phyloP scores from a whole-genome alignment of 768 basidiomycete genomes.

The Russula sp. region DNA sequence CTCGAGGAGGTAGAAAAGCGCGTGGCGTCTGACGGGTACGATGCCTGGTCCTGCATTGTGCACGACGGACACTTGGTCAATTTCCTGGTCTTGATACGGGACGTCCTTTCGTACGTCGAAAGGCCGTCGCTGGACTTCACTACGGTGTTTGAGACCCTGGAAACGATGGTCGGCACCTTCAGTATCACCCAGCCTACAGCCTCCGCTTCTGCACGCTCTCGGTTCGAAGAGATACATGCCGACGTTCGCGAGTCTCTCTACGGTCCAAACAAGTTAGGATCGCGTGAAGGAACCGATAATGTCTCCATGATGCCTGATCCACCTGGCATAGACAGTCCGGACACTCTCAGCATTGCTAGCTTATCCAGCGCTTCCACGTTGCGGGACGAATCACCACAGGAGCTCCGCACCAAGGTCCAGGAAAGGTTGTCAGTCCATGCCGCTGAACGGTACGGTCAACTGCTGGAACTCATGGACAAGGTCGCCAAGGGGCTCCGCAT shows the following conservation, averaged over 20 bases:
- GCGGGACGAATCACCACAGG: not conserved
- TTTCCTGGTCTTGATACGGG: conserved; percentile 4
- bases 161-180: not conserved
- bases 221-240: conserved; percentile 4
- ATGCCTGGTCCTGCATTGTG: not conserved
- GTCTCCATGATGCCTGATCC: not conserved
- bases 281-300: not conserved
- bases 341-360: not conserved
- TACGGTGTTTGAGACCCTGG: conserved; percentile 4
- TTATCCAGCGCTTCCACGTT: not conserved
- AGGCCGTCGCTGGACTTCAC: not conserved
- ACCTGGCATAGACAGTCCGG: not conserved
- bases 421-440: not conserved
- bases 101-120: conserved; percentile 4
- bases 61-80: conserved; percentile 4
- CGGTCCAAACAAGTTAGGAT: not conserved
- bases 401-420: not conserved
- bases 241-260: conserved; percentile 1
- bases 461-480: conserved; percentile 4
- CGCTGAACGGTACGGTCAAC: not conserved
- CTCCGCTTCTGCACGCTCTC: not conserved
- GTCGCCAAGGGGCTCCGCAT: not conserved
- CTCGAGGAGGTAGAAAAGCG: not conserved
- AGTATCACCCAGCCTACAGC: not conserved
- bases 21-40: not conserved